Percentiles rank a stretch among this genome's conserved stretches.
These are phyloP conservation scores for Rosa hybrid DNA, from an alignment of 331 rosid species.

Conservation along the genomic window DNA sequence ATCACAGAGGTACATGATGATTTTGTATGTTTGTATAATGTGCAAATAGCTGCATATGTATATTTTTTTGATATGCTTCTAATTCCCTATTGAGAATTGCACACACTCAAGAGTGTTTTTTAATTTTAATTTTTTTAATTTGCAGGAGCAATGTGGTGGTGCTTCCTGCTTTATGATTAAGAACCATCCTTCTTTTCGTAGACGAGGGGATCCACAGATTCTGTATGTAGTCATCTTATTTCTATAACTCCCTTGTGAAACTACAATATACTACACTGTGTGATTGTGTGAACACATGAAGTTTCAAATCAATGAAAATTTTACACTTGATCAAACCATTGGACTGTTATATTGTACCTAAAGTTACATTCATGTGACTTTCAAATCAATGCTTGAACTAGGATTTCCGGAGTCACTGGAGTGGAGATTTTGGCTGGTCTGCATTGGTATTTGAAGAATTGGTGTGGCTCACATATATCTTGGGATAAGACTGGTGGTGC, in stretches of 20 bases:
- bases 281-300: not conserved
- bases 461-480: slow-evolving; percentile 71
- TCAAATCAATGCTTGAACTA: slow-evolving; percentile 13
- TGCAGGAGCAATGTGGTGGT: slow-evolving; percentile 67
- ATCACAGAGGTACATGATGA: not conserved
- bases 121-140: not conserved
- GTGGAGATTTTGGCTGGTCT: slow-evolving; percentile 74
- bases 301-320: not conserved
- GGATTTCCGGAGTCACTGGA: slow-evolving; percentile 65
- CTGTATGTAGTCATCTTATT: slow-evolving; percentile 44
- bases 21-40: not conserved
- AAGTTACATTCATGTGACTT: slow-evolving; percentile 10
- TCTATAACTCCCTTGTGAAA: not conserved
- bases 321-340: not conserved
- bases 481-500: slow-evolving; percentile 89
- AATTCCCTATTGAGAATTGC: not conserved
- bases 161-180: slow-evolving; percentile 64
- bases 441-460: slow-evolving; percentile 73
- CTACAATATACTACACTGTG: not conserved
- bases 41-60: not conserved
- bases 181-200: slow-evolving; percentile 54
- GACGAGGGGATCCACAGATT: slow-evolving; percentile 53
- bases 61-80: not conserved
- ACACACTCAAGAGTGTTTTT: not conserved
- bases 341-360: not conserved